phyloP scores from a whole-genome alignment of 257 asterid genomes.

The Lithospermum erythrorhizon region DNA sequence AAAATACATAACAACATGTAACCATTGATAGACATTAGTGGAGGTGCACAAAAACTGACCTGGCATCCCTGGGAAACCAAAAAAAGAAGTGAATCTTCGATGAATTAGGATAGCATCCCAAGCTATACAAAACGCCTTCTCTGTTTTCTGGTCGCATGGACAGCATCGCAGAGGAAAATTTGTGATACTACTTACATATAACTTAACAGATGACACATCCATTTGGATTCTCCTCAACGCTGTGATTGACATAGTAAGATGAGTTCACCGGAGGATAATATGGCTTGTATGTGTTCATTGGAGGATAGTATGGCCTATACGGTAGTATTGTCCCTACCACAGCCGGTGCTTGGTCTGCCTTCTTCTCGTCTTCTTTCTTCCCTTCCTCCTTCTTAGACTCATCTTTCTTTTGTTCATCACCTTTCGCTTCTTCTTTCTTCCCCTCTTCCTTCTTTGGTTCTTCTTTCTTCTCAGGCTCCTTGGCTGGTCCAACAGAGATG shows the following conservation, averaged over 20 bases:
- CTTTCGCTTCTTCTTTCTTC: neutral
- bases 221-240: neutral
- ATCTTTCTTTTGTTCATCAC: neutral
- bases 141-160: neutral
- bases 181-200: neutral
- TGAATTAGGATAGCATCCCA: neutral
- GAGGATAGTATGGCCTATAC: neutral
- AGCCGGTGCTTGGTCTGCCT: neutral
- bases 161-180: neutral
- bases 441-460: neutral
- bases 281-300: neutral
- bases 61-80: neutral
- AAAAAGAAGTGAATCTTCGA: neutral
- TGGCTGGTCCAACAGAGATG: too few relatives aligned
- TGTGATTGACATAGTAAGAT: neutral
- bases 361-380: neutral
- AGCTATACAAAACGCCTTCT: neutral
- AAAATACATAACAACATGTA: too few relatives aligned
- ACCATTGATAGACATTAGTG: neutral
- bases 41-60: neutral
- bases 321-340: neutral
- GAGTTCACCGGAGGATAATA: conserved; percentile 1
- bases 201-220: neutral
- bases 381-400: neutral
- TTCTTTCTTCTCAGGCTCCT: too few relatives aligned